phyloP scores from a whole-genome alignment of 495 filamentous ascomycete genomes.

The Penicillium angulare region DNA sequence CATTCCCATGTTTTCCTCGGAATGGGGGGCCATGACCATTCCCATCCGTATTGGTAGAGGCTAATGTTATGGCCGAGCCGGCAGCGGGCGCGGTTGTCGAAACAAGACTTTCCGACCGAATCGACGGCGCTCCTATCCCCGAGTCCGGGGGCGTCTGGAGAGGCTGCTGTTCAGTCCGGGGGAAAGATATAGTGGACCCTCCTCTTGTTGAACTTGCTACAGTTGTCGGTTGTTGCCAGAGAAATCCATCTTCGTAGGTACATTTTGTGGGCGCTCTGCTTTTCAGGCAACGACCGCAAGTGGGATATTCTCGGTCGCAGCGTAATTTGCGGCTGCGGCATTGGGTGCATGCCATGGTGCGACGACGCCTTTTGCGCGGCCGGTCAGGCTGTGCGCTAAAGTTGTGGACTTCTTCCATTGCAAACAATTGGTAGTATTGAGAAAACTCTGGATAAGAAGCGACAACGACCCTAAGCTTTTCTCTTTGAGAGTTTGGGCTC shows the following conservation, averaged over 20 bases:
- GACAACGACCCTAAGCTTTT: neutral
- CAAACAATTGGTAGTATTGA: neutral
- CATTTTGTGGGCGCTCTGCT: conserved; percentile 40
- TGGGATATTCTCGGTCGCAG: conserved; percentile 64
- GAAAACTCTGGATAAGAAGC: conserved; percentile 1
- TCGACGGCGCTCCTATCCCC: conserved; percentile 28
- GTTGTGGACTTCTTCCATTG: conserved; percentile 15
- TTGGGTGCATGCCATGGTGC: conserved; percentile 44
- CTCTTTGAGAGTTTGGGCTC: neutral
- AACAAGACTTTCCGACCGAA: conserved; percentile 30
- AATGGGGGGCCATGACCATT: neutral
- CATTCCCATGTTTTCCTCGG: neutral
- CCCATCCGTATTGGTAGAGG: neutral
- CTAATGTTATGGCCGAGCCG: conserved; percentile 3
- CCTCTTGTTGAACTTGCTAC: conserved; percentile 28
- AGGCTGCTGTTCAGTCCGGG: conserved; percentile 22
- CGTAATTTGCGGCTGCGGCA: conserved; percentile 69
- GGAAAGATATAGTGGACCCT: conserved; percentile 21
- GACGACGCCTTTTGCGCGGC: conserved; percentile 41
- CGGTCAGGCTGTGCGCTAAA: conserved; percentile 21
- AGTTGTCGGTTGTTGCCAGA: conserved; percentile 48
- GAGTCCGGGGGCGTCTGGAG: conserved; percentile 36
- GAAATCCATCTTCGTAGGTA: conserved; percentile 46
- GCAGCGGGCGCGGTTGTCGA: conserved; percentile 11
- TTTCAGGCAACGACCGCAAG: conserved; percentile 62